Evolutionary conservation across 805 yeast species (phyloP).

Genomic region (Millerozyma miso): DNA sequence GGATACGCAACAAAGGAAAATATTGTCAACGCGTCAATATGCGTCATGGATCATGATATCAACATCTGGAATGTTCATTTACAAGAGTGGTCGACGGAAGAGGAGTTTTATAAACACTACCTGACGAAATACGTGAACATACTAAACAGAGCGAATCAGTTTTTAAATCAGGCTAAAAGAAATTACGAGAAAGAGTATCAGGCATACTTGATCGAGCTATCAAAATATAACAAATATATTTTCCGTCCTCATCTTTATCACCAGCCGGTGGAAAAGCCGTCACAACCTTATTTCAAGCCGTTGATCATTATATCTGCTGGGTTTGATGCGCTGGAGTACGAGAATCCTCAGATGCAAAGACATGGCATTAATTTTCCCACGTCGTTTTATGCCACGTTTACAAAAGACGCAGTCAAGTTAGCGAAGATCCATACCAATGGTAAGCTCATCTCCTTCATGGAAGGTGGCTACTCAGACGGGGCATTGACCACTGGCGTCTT

Average conservation of each 20-base stretch:
- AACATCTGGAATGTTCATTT: conserved; percentile 83
- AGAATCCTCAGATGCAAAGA: conserved; percentile 79
- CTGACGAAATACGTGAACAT: conserved; percentile 56
- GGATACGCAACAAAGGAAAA: conserved; percentile 72
- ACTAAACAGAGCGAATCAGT: conserved; percentile 64
- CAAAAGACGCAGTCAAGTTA: conserved; percentile 65
- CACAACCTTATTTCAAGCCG: conserved; percentile 37
- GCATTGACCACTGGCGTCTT: conserved; percentile 77
- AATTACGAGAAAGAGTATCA: conserved; percentile 37
- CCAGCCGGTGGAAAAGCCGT: conserved; percentile 25
- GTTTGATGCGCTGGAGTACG: conserved; percentile 82
- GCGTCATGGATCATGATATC: conserved; percentile 72
- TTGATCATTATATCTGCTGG: conserved; percentile 79
- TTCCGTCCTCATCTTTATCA: conserved; percentile 27
- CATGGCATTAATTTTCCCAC: conserved; percentile 82
- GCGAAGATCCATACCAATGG: conserved; percentile 62
- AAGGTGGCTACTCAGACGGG: conserved; percentile 84
- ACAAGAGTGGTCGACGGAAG: conserved; percentile 57
- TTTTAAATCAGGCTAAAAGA: conserved; percentile 45
- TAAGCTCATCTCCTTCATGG: conserved; percentile 62
- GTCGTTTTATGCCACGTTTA: conserved; percentile 66
- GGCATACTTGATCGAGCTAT: conserved; percentile 19
- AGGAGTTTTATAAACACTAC: conserved; percentile 63
- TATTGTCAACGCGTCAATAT: conserved; percentile 72
- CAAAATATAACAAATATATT: conserved; percentile 29